These are phyloP conservation scores for Apiospora saccharicola DNA, from an alignment of 2,329 filamentous ascomycete species.

Conservation along the genomic window DNA sequence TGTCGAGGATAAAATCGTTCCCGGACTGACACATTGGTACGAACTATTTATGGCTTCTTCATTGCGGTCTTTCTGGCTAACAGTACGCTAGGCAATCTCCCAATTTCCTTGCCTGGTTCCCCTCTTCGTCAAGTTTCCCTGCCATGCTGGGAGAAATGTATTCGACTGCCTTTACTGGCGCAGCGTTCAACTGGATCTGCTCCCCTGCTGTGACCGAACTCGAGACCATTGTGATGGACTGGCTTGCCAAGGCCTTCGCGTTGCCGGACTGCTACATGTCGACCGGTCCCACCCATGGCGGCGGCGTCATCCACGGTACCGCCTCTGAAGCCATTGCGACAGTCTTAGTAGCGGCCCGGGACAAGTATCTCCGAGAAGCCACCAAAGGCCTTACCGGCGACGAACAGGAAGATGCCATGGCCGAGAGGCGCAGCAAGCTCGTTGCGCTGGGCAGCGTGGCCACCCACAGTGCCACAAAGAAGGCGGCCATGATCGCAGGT, in stretches of 20 bases:
- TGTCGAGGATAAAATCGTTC: conserved; percentile 85
- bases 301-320: conserved; percentile 93
- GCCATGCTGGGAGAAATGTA: conserved; percentile 93
- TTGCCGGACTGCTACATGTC: conserved; percentile 79
- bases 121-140: conserved; percentile 81
- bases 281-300: conserved; percentile 73
- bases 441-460: conserved; percentile 84
- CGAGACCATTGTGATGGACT: conserved; percentile 92
- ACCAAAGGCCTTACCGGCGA: conserved; percentile 52
- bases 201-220: conserved; percentile 91
- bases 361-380: conserved; percentile 74
- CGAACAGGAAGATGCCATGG: conserved; percentile 72
- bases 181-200: conserved; percentile 98
- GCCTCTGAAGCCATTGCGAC: conserved; percentile 89
- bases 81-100: conserved; percentile 71
- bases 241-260: conserved; percentile 79
- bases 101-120: conserved; percentile 96
- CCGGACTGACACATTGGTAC: conserved; percentile 88
- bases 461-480: conserved; percentile 84
- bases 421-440: conserved; percentile 71
- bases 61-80: conserved; percentile 5
- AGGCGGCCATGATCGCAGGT: conserved; percentile 85
- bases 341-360: conserved; percentile 85
- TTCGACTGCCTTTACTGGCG: conserved; percentile 84
- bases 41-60: conserved; percentile 20